These are phyloP conservation scores for Coriolopsis trogii DNA, from an alignment of 1,284 basidiomycete species.

Conservation along the genomic window DNA sequence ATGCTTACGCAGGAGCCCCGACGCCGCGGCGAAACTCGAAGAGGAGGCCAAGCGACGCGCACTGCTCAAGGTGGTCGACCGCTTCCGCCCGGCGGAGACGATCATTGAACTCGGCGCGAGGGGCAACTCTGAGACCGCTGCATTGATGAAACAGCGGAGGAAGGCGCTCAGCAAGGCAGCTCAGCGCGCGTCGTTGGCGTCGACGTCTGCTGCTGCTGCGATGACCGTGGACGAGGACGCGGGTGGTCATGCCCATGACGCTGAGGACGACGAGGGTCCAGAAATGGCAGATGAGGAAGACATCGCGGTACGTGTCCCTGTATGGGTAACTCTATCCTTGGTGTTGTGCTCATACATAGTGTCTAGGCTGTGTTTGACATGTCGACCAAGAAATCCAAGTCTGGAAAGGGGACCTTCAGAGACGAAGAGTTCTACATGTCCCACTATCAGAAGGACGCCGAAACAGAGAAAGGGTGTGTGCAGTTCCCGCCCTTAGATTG, in stretches of 20 bases:
- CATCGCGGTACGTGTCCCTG: slow-evolving; percentile 57
- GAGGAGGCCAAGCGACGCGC: slow-evolving; percentile 62
- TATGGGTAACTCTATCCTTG: neutral
- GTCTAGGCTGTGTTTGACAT: slow-evolving; percentile 75
- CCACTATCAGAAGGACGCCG: slow-evolving; percentile 85
- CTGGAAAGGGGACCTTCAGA: slow-evolving; percentile 54
- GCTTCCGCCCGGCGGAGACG: slow-evolving; percentile 89
- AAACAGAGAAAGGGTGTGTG: slow-evolving; percentile 85
- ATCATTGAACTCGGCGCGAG: slow-evolving; percentile 91
- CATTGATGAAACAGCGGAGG: slow-evolving; percentile 89
- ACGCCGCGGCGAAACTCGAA: slow-evolving; percentile 29
- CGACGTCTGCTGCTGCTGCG: slow-evolving; percentile 36
- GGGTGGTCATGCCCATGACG: slow-evolving; percentile 38
- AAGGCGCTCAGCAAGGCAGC: slow-evolving; percentile 74
- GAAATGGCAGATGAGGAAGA: slow-evolving; percentile 81
- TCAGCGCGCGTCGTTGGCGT: slow-evolving; percentile 45
- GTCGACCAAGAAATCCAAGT: slow-evolving; percentile 49
- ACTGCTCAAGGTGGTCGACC: slow-evolving; percentile 76
- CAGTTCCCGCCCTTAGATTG: neutral
- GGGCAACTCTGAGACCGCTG: slow-evolving; percentile 58
- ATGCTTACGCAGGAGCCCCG: slow-evolving; percentile 41
- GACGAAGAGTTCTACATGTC: slow-evolving; percentile 93
- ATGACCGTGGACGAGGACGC: slow-evolving; percentile 41
- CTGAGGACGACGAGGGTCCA: slow-evolving; percentile 40
- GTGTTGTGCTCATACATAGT: neutral